A percentile compares a stretch with the other conserved stretches of the same genome.
phyloP scores from a whole-genome alignment of 345 rosid genomes.

The Aegle marmelos region DNA sequence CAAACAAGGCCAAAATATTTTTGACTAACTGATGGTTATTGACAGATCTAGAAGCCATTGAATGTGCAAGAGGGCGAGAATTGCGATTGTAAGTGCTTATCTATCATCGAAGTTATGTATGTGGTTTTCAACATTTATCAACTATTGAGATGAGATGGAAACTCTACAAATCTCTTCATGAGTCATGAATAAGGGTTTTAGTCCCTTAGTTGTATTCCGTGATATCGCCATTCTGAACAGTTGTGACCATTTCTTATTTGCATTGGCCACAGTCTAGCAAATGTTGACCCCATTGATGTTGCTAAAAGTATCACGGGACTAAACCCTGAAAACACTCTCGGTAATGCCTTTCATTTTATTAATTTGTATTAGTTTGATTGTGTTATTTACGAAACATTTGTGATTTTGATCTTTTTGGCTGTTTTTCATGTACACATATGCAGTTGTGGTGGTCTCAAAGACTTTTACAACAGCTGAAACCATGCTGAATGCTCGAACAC shows the following conservation, averaged over 20 bases:
- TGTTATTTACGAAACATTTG: not conserved
- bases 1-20: not conserved
- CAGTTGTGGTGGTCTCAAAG: slow-evolving; percentile 95
- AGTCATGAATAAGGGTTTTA: not conserved
- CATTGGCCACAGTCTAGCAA: slow-evolving; percentile 72
- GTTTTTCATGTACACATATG: slow-evolving; percentile 19
- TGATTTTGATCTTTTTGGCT: slow-evolving; percentile 5
- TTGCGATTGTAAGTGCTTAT: slow-evolving; percentile 71
- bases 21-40: slow-evolving; percentile 24
- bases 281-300: slow-evolving; percentile 95
- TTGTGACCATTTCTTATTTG: slow-evolving; percentile 20
- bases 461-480: slow-evolving; percentile 99
- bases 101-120: not conserved
- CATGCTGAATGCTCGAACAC: slow-evolving; percentile 94
- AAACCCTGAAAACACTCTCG: slow-evolving; percentile 89
- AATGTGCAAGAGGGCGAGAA: slow-evolving; percentile 75
- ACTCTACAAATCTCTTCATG: not conserved
- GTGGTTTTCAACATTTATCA: not conserved
- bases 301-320: slow-evolving; percentile 76
- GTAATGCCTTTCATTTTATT: slow-evolving; percentile 29
- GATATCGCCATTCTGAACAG: not conserved
- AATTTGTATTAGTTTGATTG: not conserved
- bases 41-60: slow-evolving; percentile 77
- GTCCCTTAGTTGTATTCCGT: not conserved
- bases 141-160: not conserved